Conservation (phyloP, 2,329 filamentous ascomycete genomes). For the Diplodia corticola region DNA sequence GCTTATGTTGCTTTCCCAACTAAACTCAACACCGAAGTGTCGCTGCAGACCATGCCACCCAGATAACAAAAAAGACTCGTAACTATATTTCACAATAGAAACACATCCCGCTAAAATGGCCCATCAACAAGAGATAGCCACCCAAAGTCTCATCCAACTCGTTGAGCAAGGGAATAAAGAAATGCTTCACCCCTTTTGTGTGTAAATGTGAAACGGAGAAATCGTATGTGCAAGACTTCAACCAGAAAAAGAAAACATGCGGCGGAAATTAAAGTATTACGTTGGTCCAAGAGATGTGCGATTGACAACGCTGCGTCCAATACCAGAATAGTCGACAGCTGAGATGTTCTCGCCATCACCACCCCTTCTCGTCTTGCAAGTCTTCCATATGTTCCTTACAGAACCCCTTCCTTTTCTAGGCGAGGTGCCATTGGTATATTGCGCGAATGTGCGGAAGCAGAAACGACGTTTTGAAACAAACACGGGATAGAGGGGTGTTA, state of each 20-base stretch:
- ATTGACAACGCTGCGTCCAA: neutral
- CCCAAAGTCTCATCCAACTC: neutral
- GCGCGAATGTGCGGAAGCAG: constrained; percentile 3
- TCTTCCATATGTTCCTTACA: neutral
- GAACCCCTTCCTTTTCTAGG: neutral
- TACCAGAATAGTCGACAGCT: neutral
- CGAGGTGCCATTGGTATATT: constrained; percentile 20
- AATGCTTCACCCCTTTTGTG: neutral
- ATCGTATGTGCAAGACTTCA: neutral
- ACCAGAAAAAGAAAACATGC: constrained; percentile 10
- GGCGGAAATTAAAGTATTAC: constrained; percentile 12
- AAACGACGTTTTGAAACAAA: neutral
- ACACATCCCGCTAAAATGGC: neutral
- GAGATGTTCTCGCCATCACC: neutral
- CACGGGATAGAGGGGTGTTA: neutral
- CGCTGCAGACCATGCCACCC: constrained; percentile 1
- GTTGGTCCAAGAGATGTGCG: neutral
- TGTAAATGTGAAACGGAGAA: neutral
- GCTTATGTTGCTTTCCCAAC: constrained; percentile 1
- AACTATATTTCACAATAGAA: neutral
- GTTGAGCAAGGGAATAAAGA: neutral
- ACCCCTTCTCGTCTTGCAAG: neutral
- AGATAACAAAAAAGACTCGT: constrained; percentile 3
- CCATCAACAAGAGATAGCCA: neutral
- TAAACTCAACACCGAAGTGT: neutral